Percentiles rank a stretch among this genome's conserved stretches.
phyloP scores from a whole-genome alignment of 2,329 filamentous ascomycete species.

The Alternaria dauci region DNA sequence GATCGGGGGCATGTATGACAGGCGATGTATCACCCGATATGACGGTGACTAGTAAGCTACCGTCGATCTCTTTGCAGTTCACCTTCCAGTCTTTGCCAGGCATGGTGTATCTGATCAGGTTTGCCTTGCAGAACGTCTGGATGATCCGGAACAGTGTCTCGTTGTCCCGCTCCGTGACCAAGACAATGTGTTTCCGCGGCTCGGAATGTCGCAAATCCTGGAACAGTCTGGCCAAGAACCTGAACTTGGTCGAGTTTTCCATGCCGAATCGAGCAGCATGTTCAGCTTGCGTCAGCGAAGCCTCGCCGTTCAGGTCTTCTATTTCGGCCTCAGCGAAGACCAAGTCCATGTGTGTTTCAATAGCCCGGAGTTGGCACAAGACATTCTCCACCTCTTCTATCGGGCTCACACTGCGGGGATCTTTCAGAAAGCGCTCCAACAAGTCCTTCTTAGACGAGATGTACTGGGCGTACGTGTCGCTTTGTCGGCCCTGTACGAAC shows the following conservation, averaged over 20 bases:
- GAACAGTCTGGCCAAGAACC: constrained; percentile 39
- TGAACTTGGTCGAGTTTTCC: constrained; percentile 46
- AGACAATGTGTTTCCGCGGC: constrained; percentile 37
- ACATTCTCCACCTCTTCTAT: constrained; percentile 29
- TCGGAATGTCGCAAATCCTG: constrained; percentile 26
- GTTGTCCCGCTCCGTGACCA: constrained; percentile 37
- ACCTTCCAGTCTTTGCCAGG: constrained; percentile 29
- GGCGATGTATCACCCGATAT: constrained; percentile 37
- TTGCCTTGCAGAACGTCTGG: constrained; percentile 37
- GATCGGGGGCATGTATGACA: constrained; percentile 40
- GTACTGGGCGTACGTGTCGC: constrained; percentile 30
- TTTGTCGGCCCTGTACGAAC: constrained; percentile 43
- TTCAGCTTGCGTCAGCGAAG: constrained; percentile 26
- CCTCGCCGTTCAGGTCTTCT: constrained; percentile 11
- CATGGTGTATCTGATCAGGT: constrained; percentile 34
- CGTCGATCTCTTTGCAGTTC: constrained; percentile 16
- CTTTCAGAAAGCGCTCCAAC: constrained; percentile 26
- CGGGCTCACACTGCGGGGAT: constrained; percentile 21
- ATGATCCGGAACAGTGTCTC: constrained; percentile 37
- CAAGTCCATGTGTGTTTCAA: constrained; percentile 48
- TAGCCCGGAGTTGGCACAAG: constrained; percentile 30
- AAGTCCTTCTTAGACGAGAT: constrained; percentile 30
- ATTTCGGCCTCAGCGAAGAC: constrained; percentile 33
- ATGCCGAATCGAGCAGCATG: constrained; percentile 38
- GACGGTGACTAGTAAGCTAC: constrained; percentile 46